Base-by-base conservation (phyloP, 2,329 filamentous ascomycete genomes). In the Nakataea oryzae region DNA sequence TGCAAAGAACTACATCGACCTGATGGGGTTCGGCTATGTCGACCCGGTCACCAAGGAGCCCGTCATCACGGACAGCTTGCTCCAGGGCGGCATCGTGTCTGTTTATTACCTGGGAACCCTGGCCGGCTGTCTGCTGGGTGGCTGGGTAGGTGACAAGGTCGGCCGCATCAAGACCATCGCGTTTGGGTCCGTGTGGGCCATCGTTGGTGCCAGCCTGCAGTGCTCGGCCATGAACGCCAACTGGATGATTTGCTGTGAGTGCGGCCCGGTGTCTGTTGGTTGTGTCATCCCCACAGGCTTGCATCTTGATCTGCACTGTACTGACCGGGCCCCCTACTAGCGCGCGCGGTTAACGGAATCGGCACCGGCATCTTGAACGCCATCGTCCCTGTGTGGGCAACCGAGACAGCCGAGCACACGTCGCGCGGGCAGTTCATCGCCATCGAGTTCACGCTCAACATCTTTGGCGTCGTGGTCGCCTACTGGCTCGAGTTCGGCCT, bases 361-460 rank as follows among this genome's bases (percentile, higher is more conserved):
- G 87, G 87, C 3, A 90, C 86, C 2, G 88, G 88, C 28, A 84
- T 89, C 60, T 71, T 90, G 47, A 90, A 89, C 68, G 83, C 86
- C 9, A 89, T 90, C 65, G 82, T 87, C 0, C 87, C 87, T 0
- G 86, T 89, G 3, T 90, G 86, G 86, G 86, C 86, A 0, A 87
- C 87, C 0, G 88, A 90, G 71, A 87, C 84, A 0, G 83, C 86
- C 0, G 82, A 87, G 54, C 85, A 89, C 68, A 88, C 81, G 0
- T 86, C 83, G 2, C 81, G 88, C 54, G 88, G 88, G 7, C 80
- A 85, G 58, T 88, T 89, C 65, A 84, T 90, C 62, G 85, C 86
- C 12, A 85, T 89, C 61, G 87, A 90, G 67, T 90, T 91, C 65
- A 90, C 86, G 0, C 64, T 66, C 27, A 65, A 65, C 59, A 65